Evolutionary conservation across 208 protist species (phyloP).

Genomic region (Leptomonas seymouri): DNA sequence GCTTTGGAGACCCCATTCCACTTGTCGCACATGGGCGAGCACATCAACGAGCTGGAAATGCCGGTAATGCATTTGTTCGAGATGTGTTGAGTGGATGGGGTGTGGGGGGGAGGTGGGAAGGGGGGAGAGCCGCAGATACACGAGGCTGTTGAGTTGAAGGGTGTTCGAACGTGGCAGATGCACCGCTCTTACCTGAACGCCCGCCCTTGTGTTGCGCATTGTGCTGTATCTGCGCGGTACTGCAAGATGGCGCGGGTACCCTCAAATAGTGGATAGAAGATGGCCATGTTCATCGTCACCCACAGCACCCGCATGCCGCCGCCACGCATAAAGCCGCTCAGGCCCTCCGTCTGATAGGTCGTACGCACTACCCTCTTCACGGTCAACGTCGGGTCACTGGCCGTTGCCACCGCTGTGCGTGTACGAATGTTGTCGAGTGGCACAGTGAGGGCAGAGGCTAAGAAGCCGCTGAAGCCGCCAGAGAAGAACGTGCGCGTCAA

Average conservation of each 20-base stretch:
- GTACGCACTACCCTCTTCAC: slow-evolving; percentile 42
- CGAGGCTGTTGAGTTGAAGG: too few relatives aligned
- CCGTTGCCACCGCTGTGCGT: slow-evolving; percentile 57
- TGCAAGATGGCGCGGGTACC: slow-evolving; percentile 32
- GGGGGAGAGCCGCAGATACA: too few relatives aligned
- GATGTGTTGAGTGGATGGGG: too few relatives aligned
- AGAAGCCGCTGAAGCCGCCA: slow-evolving; percentile 75
- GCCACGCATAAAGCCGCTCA: slow-evolving; percentile 70
- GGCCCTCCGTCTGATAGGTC: slow-evolving; percentile 50
- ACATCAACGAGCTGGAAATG: too few relatives aligned
- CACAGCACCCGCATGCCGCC: slow-evolving; percentile 71
- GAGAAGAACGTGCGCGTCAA: slow-evolving; percentile 63
- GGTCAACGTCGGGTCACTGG: slow-evolving; percentile 32
- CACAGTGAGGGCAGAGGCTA: slow-evolving; percentile 67
- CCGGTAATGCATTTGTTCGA: too few relatives aligned
- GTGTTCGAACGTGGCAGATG: too few relatives aligned
- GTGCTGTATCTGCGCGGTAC: background rate
- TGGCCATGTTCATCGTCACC: slow-evolving; percentile 81
- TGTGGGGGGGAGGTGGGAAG: too few relatives aligned
- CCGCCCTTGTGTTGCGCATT: background rate
- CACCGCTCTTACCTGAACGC: too few relatives aligned
- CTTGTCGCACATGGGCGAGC: too few relatives aligned
- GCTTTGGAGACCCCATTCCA: too few relatives aligned
- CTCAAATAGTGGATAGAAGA: slow-evolving; percentile 85
- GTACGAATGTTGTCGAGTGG: slow-evolving; percentile 85